Evolutionary conservation across 192 early-diverging fungal species (phyloP).

Genomic region (Linnemannia schmuckeri): DNA sequence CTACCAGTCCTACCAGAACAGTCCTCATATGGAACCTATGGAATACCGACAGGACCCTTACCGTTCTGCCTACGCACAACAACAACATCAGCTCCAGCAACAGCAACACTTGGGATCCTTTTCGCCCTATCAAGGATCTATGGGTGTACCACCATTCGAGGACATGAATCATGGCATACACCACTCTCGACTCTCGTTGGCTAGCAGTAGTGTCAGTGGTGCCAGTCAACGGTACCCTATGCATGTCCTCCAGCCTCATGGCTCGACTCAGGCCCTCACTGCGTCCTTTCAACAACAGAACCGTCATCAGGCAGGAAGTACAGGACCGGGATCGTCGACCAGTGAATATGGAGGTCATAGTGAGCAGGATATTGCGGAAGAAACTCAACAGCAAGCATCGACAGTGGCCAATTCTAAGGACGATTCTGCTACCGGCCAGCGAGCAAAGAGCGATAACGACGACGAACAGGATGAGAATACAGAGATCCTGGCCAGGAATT

Average conservation of each 20-base stretch:
- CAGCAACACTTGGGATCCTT: constrained; percentile 10
- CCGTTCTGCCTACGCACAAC: constrained; percentile 41
- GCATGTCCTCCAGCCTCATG: constrained; percentile 7
- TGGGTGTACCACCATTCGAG: constrained; percentile 11
- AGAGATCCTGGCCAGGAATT: constrained; percentile 15
- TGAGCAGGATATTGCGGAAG: background rate
- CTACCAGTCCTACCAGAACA: background rate
- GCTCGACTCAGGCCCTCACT: constrained; percentile 19
- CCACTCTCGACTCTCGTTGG: constrained; percentile 24
- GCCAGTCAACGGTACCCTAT: constrained; percentile 22
- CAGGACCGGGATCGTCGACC: background rate
- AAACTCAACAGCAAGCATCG: background rate
- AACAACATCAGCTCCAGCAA: constrained; percentile 24
- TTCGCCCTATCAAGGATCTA: constrained; percentile 26
- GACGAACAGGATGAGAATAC: constrained; percentile 37
- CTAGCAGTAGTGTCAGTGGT: constrained; percentile 12
- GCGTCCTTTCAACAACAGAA: constrained; percentile 1
- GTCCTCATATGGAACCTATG: constrained; percentile 3
- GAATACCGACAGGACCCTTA: constrained; percentile 28
- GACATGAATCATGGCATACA: constrained; percentile 9
- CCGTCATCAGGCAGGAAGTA: background rate
- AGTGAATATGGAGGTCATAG: background rate
- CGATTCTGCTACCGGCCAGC: background rate
- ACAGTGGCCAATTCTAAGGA: background rate
- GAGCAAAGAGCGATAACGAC: background rate